phyloP scores from a whole-genome alignment of 2,329 filamentous ascomycete genomes.

The Hymenoscyphus fraxineus region DNA sequence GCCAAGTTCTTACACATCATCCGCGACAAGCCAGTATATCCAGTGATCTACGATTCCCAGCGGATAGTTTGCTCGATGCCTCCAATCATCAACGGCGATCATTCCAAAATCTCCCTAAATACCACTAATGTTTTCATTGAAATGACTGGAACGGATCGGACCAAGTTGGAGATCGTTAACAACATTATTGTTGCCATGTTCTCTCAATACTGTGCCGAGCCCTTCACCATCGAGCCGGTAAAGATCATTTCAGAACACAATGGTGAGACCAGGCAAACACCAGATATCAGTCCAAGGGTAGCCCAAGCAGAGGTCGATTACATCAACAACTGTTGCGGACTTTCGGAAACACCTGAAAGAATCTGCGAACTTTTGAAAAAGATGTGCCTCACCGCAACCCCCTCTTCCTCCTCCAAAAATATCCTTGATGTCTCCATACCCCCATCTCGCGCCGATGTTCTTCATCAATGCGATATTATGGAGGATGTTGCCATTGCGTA shows the following conservation, averaged over 20 bases:
- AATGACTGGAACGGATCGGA: slow-evolving; percentile 91
- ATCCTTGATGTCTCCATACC: slow-evolving; percentile 80
- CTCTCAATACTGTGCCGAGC: slow-evolving; percentile 81
- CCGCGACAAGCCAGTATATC: slow-evolving; percentile 87
- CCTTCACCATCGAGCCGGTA: slow-evolving; percentile 90
- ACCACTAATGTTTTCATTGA: slow-evolving; percentile 96
- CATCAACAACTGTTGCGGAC: slow-evolving; percentile 87
- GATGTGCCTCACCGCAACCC: slow-evolving; percentile 83
- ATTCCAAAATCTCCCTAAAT: slow-evolving; percentile 89
- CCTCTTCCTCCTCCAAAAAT: slow-evolving; percentile 65
- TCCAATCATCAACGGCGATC: slow-evolving; percentile 95
- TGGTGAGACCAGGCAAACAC: slow-evolving; percentile 72
- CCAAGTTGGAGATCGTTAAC: slow-evolving; percentile 92
- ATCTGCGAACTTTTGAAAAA: slow-evolving; percentile 78
- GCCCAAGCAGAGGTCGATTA: slow-evolving; percentile 86
- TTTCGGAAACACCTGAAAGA: slow-evolving; percentile 67
- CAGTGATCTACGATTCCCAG: slow-evolving; percentile 90
- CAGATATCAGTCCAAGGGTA: slow-evolving; percentile 71
- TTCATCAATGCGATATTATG: slow-evolving; percentile 98
- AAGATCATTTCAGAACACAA: slow-evolving; percentile 93
- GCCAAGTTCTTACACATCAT: slow-evolving; percentile 92
- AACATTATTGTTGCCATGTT: slow-evolving; percentile 98
- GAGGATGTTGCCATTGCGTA: slow-evolving; percentile 96
- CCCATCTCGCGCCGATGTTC: slow-evolving; percentile 85
- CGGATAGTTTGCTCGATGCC: slow-evolving; percentile 86